Evolutionary conservation across 495 filamentous ascomycete genomes (phyloP), one percentile per base, ranked within the genome.

Genomic region (Talaromyces wortmannii): DNA sequence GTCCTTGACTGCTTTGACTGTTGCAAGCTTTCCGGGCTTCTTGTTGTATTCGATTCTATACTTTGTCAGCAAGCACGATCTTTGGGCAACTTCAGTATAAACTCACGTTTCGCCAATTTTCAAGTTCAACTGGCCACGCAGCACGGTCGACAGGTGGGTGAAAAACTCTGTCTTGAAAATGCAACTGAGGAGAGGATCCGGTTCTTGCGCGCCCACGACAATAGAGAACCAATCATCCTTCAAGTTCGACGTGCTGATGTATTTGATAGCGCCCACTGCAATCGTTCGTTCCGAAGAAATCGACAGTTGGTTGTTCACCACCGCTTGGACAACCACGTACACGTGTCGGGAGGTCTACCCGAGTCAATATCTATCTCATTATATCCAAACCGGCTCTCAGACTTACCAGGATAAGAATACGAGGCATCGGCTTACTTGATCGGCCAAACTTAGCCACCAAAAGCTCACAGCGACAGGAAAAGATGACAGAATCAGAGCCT

Each of bases 211-310:
- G 33, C 92, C 92, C 44, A 95, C 79, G 4, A 92, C 87, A 48
- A 99, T 68, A 0, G 92, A 89, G 65, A 97, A 96, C 95, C 95
- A 99, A 70, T 97, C 95, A 60, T 99, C 95, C 58, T 87, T 89
- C 51, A 87, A 70, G 32, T 78, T 89, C 3, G 91, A 94, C 8
- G 83, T 74, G 61, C 89, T 81, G 58, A 97, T 78, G 60, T 84
- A 89, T 66, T 92, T 95, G 70, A 99, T 90, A 17, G 90, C 83
- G 16, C 91, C 90, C 23, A 97, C 60, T 0, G 91, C 83, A 46
- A 97, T 82, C 7, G 85, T 86, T 42, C 87, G 81, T 67, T 99
- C 95, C 0, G 90, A 77, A 0, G 83, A 76, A 58, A 96, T 95
- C 56, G 84, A 77, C 7, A 90, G 70, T 64, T 96, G 88, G 57